Percentiles rank a stretch among this genome's conserved stretches.
These are phyloP conservation scores for Talaromyces sp. DNA, from an alignment of 2,329 filamentous ascomycete species.

Conservation along the genomic window DNA sequence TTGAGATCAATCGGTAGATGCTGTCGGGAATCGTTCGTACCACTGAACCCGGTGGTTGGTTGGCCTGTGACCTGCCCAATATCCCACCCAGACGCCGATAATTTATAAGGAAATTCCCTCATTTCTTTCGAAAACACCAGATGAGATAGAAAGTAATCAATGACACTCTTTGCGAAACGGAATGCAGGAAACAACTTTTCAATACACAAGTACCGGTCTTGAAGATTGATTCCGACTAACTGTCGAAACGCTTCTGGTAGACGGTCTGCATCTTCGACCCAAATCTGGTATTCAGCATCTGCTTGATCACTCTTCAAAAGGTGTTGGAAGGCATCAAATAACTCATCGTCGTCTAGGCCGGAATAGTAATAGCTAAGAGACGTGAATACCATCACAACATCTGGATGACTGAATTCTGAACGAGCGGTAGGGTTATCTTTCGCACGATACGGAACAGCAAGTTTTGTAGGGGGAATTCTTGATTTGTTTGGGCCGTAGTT, in stretches of 20 bases:
- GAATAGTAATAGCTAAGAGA: constrained; percentile 51
- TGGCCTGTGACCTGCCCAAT: constrained; percentile 17
- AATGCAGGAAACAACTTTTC: constrained; percentile 49
- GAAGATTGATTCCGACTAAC: constrained; percentile 52
- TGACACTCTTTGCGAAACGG: constrained; percentile 44
- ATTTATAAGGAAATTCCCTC: constrained; percentile 50
- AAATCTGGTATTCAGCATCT: constrained; percentile 40
- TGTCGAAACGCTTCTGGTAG: constrained; percentile 27
- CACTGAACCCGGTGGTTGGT: constrained; percentile 59
- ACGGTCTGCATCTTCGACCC: constrained; percentile 21
- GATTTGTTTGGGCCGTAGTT: constrained; percentile 50
- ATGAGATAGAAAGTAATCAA: constrained; percentile 59
- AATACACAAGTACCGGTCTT: constrained; percentile 47
- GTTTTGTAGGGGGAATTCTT: constrained; percentile 46
- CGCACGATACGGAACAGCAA: constrained; percentile 55
- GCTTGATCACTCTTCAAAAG: constrained; percentile 50
- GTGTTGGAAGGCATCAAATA: constrained; percentile 43
- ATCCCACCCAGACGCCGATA: constrained; percentile 47
- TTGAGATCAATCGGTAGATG: constrained; percentile 52
- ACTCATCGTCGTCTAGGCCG: constrained; percentile 48
- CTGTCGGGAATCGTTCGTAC: constrained; percentile 58
- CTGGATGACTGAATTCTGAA: constrained; percentile 59
- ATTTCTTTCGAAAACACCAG: constrained; percentile 58
- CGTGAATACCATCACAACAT: constrained; percentile 52
- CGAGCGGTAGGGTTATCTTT: constrained; percentile 52